Base-by-base conservation (phyloP, 1,284 basidiomycete species). In the Rhodotorula sp. region DNA sequence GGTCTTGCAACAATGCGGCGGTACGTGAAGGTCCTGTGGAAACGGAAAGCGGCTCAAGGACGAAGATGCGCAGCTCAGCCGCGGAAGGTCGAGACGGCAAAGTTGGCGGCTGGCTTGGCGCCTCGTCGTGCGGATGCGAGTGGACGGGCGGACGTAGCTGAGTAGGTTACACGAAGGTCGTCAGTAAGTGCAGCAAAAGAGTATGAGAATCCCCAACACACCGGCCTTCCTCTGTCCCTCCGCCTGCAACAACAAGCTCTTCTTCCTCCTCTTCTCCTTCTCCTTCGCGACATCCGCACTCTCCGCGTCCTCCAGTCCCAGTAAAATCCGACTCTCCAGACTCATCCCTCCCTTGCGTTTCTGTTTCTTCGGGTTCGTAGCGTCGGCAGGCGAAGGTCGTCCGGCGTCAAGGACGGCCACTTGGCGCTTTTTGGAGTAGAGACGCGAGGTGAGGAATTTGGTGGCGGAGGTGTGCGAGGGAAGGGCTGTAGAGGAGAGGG, bases 371-470 rank as follows among this genome's bases (percentile, higher is more conserved):
- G 48, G 37, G 31, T 54, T 40, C n/a, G 40, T 44, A 11, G 10
- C 13, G 13, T 7, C 40, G 40, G 40, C 8, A 18, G 40, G 40
- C 40, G 40, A 44, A 11, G n/a, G 52, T 26, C 58, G 31, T 37
- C 68, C 54, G 37, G 66, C 60, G 34, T 69, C 70, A 44, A 74
- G 63, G 6, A 72, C 65, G 18, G 70, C 70, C n/a, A 74, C 58
- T 46, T 67, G 67, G 9, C 72, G 72, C 53, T 72, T 72, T 51
- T 72, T 72, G 20, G 65, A 68, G 70, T 70, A 74, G 31, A 74
- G 61, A 13, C 72, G 70, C 15, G 58, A n/a, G 24, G 65, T 66
- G 63, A 74, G 60, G 67, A 74, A 74, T 51, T 74, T 74, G 63
- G 70, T 64, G 3, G 72, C 72, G 20, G 70, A 70, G 30, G 68